Evolutionary conservation across 1,139 yeast genomes (phyloP).

Genomic region (Nakaseomyces bracarensis): DNA sequence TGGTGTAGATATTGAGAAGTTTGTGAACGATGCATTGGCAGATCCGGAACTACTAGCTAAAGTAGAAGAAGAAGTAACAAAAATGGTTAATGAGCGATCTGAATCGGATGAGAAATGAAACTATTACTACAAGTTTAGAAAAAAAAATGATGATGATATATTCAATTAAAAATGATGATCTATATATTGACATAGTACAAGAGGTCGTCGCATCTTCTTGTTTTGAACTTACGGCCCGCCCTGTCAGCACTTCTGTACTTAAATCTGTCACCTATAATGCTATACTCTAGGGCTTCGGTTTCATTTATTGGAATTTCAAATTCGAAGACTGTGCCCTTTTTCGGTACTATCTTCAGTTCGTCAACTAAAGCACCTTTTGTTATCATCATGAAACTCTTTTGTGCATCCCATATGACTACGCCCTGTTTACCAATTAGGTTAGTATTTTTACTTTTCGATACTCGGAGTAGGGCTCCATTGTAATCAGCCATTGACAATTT

Average conservation of each 20-base stretch:
- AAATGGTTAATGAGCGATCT: neutral
- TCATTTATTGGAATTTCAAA: slow-evolving; percentile 41
- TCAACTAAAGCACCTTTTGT: slow-evolving; percentile 45
- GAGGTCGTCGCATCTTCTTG: slow-evolving; percentile 61
- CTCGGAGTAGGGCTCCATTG: slow-evolving; percentile 65
- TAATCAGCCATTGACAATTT: slow-evolving; percentile 75
- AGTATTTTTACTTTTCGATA: slow-evolving; percentile 49
- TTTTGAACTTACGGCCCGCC: slow-evolving; percentile 78
- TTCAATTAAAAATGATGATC: neutral
- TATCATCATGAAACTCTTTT: slow-evolving; percentile 61
- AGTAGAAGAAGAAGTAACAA: neutral
- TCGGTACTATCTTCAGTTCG: slow-evolving; percentile 49
- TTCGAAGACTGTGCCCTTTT: slow-evolving; percentile 51
- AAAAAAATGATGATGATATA: neutral
- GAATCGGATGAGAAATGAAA: neutral
- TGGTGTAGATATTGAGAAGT: slow-evolving; percentile 17
- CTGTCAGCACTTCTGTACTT: slow-evolving; percentile 73
- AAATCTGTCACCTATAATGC: slow-evolving; percentile 73
- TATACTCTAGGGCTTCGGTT: slow-evolving; percentile 42
- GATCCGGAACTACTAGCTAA: slow-evolving; percentile 16
- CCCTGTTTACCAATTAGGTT: slow-evolving; percentile 62
- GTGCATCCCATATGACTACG: slow-evolving; percentile 81
- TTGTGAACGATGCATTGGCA: slow-evolving; percentile 14
- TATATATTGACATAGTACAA: slow-evolving; percentile 19
- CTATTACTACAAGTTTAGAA: neutral